Evolutionary conservation across 2,329 filamentous ascomycete genomes (phyloP), one percentile per base, ranked within the genome.

Genomic region (Dissoconium aciculare): DNA sequence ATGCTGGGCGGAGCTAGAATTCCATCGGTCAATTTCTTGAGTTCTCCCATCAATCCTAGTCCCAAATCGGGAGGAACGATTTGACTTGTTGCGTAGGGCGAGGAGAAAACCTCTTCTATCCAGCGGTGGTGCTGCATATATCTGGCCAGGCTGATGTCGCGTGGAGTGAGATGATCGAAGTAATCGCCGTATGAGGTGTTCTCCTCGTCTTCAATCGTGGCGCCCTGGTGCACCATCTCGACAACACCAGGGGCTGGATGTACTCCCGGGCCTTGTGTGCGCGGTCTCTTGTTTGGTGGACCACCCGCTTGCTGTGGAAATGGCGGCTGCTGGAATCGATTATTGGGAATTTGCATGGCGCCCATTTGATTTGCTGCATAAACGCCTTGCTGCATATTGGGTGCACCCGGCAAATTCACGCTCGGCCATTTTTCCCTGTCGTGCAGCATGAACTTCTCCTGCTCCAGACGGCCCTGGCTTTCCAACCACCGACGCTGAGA

Each of bases 101-200:
- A 95, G 1, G 80, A 82, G 32, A 95, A 70, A 15, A 98, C 76
- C 57, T 98, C 87, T 50, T 95, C 89, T 82, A 98, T 93, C 89
- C 87, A 95, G 54, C 93, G 83, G 48, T 98, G 87, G 47, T 98
- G 91, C 51, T 94, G 84, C 52, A 78, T 78, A 54, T 94, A 98
- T 33, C 89, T 72, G 40, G 74, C 72, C 37, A 82, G 64, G 44
- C 84, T 92, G 38, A 98, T 78, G 40, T 98, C 89, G 26, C 85
- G 71, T 3, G 85, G 85, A 0, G 83, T 87, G 39, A 94, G 63
- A 40, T 83, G 72, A 51, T 98, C 89, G 47, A 98, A 82, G 52
- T 85, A 68, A 53, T 98, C 89, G 15, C 84, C 84, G 12, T 80
- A 68, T 5, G 78, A 79, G 3, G 78, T 79, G 49, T 94, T 87